A percentile compares a stretch with the other conserved stretches of the same genome.
These are phyloP conservation scores for Apophysomyces variabilis DNA, from an alignment of 371 early-diverging fungal species.

Conservation along the genomic window DNA sequence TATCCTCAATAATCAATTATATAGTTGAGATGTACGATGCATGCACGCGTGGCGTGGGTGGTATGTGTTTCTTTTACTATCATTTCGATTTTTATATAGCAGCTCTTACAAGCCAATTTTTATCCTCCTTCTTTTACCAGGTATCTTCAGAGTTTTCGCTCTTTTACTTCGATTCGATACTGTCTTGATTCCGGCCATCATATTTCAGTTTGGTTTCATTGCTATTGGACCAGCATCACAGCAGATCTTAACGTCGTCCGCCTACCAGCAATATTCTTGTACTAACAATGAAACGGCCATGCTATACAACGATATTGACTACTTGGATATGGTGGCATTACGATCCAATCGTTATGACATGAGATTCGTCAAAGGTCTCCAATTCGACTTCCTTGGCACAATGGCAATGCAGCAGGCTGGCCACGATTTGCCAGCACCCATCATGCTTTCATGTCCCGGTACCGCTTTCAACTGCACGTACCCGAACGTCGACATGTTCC, in stretches of 20 bases:
- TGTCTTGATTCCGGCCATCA: conserved; percentile 14
- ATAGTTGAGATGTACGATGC: conserved; percentile 23
- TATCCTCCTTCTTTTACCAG: not conserved
- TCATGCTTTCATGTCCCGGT: not conserved
- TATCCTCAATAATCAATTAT: not conserved
- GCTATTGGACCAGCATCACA: conserved; percentile 24
- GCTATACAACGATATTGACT: not conserved
- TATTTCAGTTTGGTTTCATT: conserved; percentile 20
- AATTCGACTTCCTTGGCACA: not conserved
- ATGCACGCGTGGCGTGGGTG: conserved; percentile 21
- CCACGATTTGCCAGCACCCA: not conserved
- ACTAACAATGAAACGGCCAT: not conserved
- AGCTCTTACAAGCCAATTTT: not conserved
- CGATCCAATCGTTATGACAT: not conserved
- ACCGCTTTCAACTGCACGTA: conserved; percentile 20
- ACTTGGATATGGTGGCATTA: not conserved
- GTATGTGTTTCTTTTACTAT: not conserved
- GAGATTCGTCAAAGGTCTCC: not conserved
- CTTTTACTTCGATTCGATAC: conserved; percentile 13
- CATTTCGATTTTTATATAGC: too few relatives aligned
- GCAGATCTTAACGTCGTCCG: conserved; percentile 6
- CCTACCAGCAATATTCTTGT: not conserved
- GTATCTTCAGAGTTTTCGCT: conserved; percentile 10
- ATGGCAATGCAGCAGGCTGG: not conserved
- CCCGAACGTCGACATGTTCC: not conserved